phyloP scores from a whole-genome alignment of 352 stramenopile species.

The Globisporangium abappressorium region DNA sequence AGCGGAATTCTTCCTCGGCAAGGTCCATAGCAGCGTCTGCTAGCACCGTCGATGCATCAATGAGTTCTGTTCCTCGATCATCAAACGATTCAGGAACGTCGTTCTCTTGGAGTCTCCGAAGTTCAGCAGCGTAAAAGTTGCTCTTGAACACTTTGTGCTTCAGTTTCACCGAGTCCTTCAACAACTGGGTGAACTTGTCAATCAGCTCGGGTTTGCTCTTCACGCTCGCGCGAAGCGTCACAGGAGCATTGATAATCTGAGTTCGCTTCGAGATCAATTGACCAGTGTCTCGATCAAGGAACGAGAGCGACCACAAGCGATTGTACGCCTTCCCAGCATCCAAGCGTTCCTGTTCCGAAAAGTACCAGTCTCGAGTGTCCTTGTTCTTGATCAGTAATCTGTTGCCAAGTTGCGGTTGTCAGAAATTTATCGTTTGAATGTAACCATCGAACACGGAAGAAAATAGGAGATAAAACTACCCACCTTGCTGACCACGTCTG shows the following conservation, averaged over 20 bases:
- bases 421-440: neutral
- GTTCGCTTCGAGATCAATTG: constrained; percentile 74
- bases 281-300: constrained; percentile 66
- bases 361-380: constrained; percentile 85
- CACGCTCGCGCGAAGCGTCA: constrained; percentile 47
- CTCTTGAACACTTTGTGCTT: constrained; percentile 90
- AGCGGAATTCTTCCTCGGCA: constrained; percentile 74
- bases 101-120: constrained; percentile 48
- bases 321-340: constrained; percentile 76
- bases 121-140: constrained; percentile 48
- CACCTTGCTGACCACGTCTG: constrained; percentile 81
- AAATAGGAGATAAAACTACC: neutral
- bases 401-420: neutral
- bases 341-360: constrained; percentile 70
- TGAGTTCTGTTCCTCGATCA: constrained; percentile 56
- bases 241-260: constrained; percentile 72
- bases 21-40: constrained; percentile 69
- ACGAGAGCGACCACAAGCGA: constrained; percentile 76
- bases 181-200: constrained; percentile 79
- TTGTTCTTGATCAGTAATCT: constrained; percentile 87
- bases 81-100: constrained; percentile 78
- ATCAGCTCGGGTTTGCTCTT: constrained; percentile 85
- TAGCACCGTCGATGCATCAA: constrained; percentile 54
- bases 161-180: constrained; percentile 86
- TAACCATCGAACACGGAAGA: neutral